phyloP scores from a whole-genome alignment of 345 rosid species.

The Excoecaria cochinchinensis region DNA sequence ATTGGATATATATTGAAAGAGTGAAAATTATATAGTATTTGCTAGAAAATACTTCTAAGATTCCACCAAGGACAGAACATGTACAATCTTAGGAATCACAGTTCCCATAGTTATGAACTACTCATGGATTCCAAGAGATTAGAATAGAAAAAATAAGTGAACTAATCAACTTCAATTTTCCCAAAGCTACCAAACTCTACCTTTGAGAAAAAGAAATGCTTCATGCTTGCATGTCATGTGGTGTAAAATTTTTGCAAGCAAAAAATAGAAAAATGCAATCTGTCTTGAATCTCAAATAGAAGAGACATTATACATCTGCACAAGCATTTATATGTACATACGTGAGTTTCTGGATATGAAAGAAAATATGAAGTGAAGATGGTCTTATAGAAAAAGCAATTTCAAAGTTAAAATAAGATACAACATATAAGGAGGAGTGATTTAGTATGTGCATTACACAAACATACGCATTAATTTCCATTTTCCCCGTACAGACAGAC shows the following conservation, averaged over 20 bases:
- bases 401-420: background rate
- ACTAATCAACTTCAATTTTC: background rate
- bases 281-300: background rate
- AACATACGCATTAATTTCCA: background rate
- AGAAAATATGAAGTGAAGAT: background rate
- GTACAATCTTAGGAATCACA: background rate
- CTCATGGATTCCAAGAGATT: background rate
- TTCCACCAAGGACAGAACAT: background rate
- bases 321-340: background rate
- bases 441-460: background rate
- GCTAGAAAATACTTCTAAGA: background rate
- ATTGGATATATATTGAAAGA: no score
- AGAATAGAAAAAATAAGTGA: background rate
- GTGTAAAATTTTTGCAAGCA: background rate
- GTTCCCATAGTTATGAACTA: background rate
- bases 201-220: background rate
- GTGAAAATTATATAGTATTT: slow-evolving; percentile 1
- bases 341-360: background rate
- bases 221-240: background rate
- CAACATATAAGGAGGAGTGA: background rate
- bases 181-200: background rate
- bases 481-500: background rate
- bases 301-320: background rate
- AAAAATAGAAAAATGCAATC: background rate
- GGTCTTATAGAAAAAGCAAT: background rate